Evolutionary conservation across 2,329 filamentous ascomycete genomes (phyloP).

Genomic region (Cadophora malorum): DNA sequence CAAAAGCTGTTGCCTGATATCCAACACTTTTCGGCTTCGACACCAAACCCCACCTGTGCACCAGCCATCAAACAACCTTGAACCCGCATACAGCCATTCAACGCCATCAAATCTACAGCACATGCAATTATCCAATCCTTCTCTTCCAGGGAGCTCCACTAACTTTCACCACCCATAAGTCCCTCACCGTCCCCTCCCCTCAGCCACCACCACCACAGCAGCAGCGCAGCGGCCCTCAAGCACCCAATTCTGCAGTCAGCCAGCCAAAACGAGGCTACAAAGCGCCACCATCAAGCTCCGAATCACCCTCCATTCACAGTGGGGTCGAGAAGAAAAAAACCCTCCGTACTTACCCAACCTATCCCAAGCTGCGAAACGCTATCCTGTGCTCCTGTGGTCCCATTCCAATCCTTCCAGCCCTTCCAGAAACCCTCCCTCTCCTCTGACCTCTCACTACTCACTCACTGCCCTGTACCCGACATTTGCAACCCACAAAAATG

Average conservation of each 20-base stretch:
- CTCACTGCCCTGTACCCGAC: no score
- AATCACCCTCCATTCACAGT: background rate
- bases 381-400: background rate
- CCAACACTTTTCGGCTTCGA: no score
- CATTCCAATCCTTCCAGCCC: background rate
- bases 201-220: slow-evolving; percentile 15
- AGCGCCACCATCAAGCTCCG: slow-evolving; percentile 9
- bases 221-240: background rate
- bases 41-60: background rate
- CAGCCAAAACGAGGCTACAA: slow-evolving; percentile 10
- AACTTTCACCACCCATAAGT: background rate
- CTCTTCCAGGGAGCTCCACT: background rate
- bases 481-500: background rate
- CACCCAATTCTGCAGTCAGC: slow-evolving; percentile 6
- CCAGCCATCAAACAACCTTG: background rate
- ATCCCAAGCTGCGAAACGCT: background rate
- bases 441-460: no score
- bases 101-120: background rate
- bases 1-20: slow-evolving; percentile 15
- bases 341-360: background rate
- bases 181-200: slow-evolving; percentile 10
- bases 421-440: background rate
- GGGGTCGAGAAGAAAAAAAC: slow-evolving; percentile 1
- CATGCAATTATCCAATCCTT: background rate
- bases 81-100: background rate